A percentile compares a stretch with the other conserved stretches of the same genome.
These are phyloP conservation scores for Arthrobotrys sinensis DNA, from an alignment of 2,329 filamentous ascomycete genomes.

Conservation along the genomic window DNA sequence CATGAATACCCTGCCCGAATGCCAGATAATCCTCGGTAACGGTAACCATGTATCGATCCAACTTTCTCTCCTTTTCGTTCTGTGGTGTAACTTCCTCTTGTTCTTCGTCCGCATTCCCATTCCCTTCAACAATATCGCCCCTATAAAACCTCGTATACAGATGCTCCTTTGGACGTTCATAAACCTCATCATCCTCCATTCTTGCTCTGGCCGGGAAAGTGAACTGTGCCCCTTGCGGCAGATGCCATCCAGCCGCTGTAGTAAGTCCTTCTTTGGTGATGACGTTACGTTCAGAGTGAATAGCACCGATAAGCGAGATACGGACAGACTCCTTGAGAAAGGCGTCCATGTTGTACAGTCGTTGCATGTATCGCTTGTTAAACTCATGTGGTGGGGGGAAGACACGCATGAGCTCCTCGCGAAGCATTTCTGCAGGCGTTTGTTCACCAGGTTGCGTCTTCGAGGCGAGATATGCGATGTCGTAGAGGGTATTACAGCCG, in stretches of 20 bases:
- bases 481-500: conserved; percentile 54
- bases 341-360: conserved; percentile 55
- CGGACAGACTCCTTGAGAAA: conserved; percentile 57
- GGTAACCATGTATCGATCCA: conserved; percentile 59
- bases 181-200: conserved; percentile 45
- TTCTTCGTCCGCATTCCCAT: conserved; percentile 11
- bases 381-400: conserved; percentile 59
- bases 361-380: conserved; percentile 58
- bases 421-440: conserved; percentile 45
- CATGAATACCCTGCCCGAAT: conserved; percentile 47
- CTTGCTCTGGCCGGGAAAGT: conserved; percentile 23
- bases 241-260: conserved; percentile 20
- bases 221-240: conserved; percentile 43
- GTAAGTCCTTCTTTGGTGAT: conserved; percentile 41
- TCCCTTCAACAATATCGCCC: conserved; percentile 21
- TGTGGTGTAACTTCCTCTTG: conserved; percentile 38
- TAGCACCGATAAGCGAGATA: conserved; percentile 37
- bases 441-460: conserved; percentile 31
- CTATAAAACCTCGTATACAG: conserved; percentile 47
- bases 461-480: conserved; percentile 42
- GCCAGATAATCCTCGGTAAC: conserved; percentile 55
- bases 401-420: conserved; percentile 50
- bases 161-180: conserved; percentile 46
- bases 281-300: conserved; percentile 48
- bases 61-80: conserved; percentile 43